These are phyloP conservation scores for Eucalyptus victrix DNA, from an alignment of 345 rosid species.

Conservation along the genomic window DNA sequence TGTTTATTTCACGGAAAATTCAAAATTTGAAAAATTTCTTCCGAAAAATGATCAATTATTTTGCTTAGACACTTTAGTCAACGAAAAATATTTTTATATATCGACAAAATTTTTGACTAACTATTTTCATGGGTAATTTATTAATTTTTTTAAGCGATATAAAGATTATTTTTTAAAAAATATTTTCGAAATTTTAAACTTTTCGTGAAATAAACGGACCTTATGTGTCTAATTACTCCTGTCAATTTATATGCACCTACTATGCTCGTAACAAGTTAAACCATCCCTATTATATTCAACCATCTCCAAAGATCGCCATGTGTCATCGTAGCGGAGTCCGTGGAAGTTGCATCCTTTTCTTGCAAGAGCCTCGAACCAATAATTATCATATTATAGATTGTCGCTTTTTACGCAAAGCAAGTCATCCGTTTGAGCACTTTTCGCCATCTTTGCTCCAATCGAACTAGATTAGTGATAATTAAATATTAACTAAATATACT, in stretches of 20 bases:
- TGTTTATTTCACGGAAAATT: too few species aligned
- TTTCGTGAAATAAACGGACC: too few species aligned
- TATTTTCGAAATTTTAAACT: too few species aligned
- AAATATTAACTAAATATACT: not conserved
- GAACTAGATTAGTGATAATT: not conserved
- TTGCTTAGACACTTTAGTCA: too few species aligned
- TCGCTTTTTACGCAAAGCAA: not conserved
- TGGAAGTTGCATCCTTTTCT: not conserved
- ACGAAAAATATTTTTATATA: too few species aligned
- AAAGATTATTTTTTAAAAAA: fast-evolving
- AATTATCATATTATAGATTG: not conserved
- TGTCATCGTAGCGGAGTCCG: not conserved
- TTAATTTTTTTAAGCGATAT: too few species aligned
- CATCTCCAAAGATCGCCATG: not conserved
- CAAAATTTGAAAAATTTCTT: too few species aligned
- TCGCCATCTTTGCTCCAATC: not conserved
- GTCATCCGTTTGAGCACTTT: not conserved
- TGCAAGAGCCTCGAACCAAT: not conserved
- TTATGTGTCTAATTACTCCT: not conserved
- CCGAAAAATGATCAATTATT: too few species aligned
- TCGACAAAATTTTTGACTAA: fast-evolving
- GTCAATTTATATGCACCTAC: not conserved
- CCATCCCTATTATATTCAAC: not conserved
- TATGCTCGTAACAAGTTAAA: not conserved
- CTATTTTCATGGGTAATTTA: too few species aligned